A percentile compares a stretch with the other conserved stretches of the same genome.
Evolutionary conservation across 1,284 basidiomycete species (phyloP).

Genomic region (Ganoderma lucidum): DNA sequence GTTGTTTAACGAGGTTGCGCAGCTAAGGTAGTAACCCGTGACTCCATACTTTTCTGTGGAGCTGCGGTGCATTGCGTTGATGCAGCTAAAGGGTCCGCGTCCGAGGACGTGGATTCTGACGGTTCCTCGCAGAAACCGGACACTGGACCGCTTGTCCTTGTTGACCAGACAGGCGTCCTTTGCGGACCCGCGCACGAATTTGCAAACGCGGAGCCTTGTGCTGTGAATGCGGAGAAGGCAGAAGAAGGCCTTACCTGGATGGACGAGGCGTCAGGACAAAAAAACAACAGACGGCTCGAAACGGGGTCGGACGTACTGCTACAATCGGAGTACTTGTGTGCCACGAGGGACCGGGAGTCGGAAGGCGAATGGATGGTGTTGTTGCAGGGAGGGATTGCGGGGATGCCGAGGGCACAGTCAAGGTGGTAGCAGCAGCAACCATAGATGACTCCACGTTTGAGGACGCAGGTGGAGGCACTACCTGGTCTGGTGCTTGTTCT

Average conservation of each 20-base stretch:
- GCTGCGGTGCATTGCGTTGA: constrained; percentile 21
- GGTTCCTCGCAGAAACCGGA: not conserved
- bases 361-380: not conserved
- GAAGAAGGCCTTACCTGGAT: constrained; percentile 38
- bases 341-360: constrained; percentile 16
- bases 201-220: constrained; percentile 27
- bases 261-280: not conserved
- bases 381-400: not conserved
- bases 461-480: not conserved
- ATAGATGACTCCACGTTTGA: not conserved
- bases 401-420: not conserved
- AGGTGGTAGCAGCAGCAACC: not conserved
- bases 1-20: too few relatives aligned
- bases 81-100: constrained; percentile 32
- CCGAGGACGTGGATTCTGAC: not conserved
- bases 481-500: not conserved
- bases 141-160: not conserved
- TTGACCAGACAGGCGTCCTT: constrained; percentile 22
- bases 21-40: too few relatives aligned
- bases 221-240: constrained; percentile 38
- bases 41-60: constrained; percentile 31
- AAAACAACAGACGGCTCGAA: not conserved
- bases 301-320: constrained; percentile 17
- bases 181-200: constrained; percentile 1
- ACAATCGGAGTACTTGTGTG: constrained; percentile 13